Evolutionary conservation across 2,329 filamentous ascomycete species (phyloP), one percentile per base, ranked within the genome.

Genomic region (Alternaria sp.): DNA sequence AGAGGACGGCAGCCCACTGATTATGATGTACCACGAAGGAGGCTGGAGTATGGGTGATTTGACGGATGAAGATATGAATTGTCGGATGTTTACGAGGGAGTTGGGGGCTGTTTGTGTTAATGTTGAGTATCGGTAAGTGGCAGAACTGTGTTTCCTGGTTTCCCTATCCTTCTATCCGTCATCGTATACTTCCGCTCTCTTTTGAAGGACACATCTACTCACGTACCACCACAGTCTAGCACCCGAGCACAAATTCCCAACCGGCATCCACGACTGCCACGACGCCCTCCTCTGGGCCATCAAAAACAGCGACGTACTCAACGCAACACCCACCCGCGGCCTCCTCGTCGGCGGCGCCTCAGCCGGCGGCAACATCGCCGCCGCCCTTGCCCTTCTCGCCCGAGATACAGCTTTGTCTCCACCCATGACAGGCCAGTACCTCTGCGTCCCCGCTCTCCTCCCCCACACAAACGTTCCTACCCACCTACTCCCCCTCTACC

Each of bases 281-380:
- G 84, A 86, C 64, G 80, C 79, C 1, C 74, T 83, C 0, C 73
- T 78, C 64, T 85, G 83, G 83, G 79, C 80, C 45, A 72, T 71
- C 18, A 67, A 63, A 25, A 74, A 74, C 63, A 77, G 68, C 56
- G 15, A 58, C 1, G 50, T 37, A 0, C 71, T 86, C 6, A 69
- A 76, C 9, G 81, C 81, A 2, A 78, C 85, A 51, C 79, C 84
- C 2, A 62, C 71, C 5, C 79, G 78, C 56, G 84, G 84, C 9
- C 84, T 87, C 64, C 78, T 86, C n/a, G 71, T 87, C 0, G 83
- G 84, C 9, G 85, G 85, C 18, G 83, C 81, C 6, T 85, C 82
- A 2, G 84, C 84, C 0, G 85, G 85, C 5, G 85, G 82, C n/a
- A 86, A 86, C 68, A 81, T 87, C 59, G 79, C 84, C n/a, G 81